Conservation (phyloP, 208 protist species). For the Eutreptiella sp. region DNA sequence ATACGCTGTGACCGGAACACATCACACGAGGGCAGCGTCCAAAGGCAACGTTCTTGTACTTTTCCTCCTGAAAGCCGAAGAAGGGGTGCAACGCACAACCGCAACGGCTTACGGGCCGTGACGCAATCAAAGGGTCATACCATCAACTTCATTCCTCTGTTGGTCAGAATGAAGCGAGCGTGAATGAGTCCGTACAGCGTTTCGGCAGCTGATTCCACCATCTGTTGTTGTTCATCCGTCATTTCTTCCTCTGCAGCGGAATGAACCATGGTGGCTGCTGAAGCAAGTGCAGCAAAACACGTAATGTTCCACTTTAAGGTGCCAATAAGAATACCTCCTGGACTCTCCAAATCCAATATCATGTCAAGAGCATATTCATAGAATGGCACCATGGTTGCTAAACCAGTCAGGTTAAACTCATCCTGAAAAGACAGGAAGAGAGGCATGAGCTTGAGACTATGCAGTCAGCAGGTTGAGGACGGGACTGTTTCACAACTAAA, state of each 20-base stretch:
- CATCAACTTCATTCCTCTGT: conserved; percentile 89
- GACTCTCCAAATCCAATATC: conserved; percentile 89
- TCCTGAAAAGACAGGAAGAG: too few species aligned
- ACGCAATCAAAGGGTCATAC: conserved; percentile 26
- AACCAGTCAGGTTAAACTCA: conserved; percentile 97
- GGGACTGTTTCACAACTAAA: too few species aligned
- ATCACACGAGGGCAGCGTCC: conserved; percentile 90
- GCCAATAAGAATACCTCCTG: conserved; percentile 42
- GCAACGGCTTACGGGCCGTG: not conserved
- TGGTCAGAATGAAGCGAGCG: conserved; percentile 95
- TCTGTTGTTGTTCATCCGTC: conserved; percentile 89
- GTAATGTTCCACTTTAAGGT: conserved; percentile 20
- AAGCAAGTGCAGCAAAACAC: not conserved
- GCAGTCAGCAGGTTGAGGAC: too few species aligned
- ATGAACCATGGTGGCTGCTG: not conserved
- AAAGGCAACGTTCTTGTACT: conserved; percentile 89
- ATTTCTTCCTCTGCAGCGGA: conserved; percentile 66
- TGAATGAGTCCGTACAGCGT: conserved; percentile 98
- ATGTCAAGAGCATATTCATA: conserved; percentile 96
- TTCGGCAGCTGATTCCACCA: conserved; percentile 89
- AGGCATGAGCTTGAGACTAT: too few species aligned
- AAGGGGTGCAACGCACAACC: not conserved
- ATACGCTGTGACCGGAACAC: conserved; percentile 86
- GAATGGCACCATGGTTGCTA: conserved; percentile 85
- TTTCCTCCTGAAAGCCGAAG: conserved; percentile 59